Evolutionary conservation across 2,329 filamentous ascomycete genomes (phyloP).

Genomic region (Magnaporthiopsis incrustans): DNA sequence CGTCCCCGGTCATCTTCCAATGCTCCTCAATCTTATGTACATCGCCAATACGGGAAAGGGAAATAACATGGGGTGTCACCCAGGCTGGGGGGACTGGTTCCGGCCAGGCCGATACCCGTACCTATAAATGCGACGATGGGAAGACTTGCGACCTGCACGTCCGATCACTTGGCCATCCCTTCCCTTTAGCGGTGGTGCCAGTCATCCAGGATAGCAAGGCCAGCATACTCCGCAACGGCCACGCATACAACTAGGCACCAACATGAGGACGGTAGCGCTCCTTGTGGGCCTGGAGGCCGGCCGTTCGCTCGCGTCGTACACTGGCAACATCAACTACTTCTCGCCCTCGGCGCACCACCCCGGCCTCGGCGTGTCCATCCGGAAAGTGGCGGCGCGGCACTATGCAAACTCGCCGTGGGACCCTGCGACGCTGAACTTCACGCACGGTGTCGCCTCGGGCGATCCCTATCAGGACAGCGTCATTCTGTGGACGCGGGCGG

Average conservation of each 20-base stretch:
- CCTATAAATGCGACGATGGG: too few species aligned
- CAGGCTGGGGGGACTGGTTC: too few species aligned
- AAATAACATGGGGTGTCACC: too few species aligned
- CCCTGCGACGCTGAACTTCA: slow-evolving; percentile 44
- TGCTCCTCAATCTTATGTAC: too few species aligned
- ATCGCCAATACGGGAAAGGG: too few species aligned
- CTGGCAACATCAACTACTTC: slow-evolving; percentile 47
- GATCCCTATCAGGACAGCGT: slow-evolving; percentile 46
- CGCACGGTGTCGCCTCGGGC: slow-evolving; percentile 45
- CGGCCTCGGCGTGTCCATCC: slow-evolving; percentile 45
- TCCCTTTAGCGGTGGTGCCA: neutral
- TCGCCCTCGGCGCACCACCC: slow-evolving; percentile 50
- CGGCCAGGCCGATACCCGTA: too few species aligned
- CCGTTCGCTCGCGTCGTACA: slow-evolving; percentile 11
- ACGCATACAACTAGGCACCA: neutral
- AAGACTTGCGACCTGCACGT: too few species aligned
- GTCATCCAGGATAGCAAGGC: neutral
- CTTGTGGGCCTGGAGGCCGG: neutral
- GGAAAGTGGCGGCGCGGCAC: slow-evolving; percentile 46
- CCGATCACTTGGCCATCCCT: too few species aligned
- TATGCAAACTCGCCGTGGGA: slow-evolving; percentile 32
- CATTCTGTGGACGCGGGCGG: slow-evolving; percentile 37
- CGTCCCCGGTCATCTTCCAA: too few species aligned
- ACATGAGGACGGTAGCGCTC: neutral
- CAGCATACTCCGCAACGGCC: too few species aligned